Percentiles rank a stretch among this genome's conserved stretches.
These are phyloP conservation scores for Fusarium sp. DNA, from an alignment of 2,329 filamentous ascomycete genomes.

Conservation along the genomic window DNA sequence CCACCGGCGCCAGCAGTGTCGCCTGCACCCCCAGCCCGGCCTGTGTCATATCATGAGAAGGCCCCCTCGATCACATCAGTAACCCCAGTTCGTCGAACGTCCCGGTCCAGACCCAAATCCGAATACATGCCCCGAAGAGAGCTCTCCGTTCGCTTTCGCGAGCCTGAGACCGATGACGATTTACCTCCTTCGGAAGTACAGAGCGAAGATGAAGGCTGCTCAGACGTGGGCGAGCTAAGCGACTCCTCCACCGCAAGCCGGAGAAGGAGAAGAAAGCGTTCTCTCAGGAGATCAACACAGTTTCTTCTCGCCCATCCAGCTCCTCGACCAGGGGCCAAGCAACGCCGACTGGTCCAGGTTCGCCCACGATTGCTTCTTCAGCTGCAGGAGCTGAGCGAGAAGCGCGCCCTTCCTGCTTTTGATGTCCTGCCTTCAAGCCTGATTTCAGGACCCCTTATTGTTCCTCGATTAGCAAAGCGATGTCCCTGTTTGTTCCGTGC, in stretches of 20 bases:
- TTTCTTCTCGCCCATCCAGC: conserved; percentile 78
- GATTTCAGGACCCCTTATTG: conserved; percentile 66
- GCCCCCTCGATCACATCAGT: conserved; percentile 20
- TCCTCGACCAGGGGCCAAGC: conserved; percentile 68
- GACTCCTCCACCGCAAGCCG: conserved; percentile 57
- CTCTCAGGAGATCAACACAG: conserved; percentile 67
- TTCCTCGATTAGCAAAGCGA: conserved; percentile 68
- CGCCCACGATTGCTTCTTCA: conserved; percentile 78
- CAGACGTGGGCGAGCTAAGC: conserved; percentile 59
- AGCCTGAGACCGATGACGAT: conserved; percentile 48
- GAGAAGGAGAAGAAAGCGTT: conserved; percentile 56
- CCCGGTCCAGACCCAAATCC: conserved; percentile 50
- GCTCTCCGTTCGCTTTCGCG: conserved; percentile 61
- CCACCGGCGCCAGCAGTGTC: conserved; percentile 25
- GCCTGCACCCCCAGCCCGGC: conserved; percentile 30
- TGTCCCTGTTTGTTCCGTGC: conserved; percentile 74
- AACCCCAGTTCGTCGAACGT: conserved; percentile 34
- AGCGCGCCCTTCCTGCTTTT: conserved; percentile 74
- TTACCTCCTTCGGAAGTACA: conserved; percentile 34
- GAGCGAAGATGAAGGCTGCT: conserved; percentile 63
- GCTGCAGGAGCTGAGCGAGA: conserved; percentile 73
- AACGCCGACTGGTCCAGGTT: conserved; percentile 74
- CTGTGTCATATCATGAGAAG: conserved; percentile 44
- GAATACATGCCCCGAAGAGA: conserved; percentile 55
- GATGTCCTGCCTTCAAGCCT: conserved; percentile 80